These are phyloP conservation scores for Colletotrichum scovillei DNA, from an alignment of 2,329 filamentous ascomycete species.

Conservation along the genomic window DNA sequence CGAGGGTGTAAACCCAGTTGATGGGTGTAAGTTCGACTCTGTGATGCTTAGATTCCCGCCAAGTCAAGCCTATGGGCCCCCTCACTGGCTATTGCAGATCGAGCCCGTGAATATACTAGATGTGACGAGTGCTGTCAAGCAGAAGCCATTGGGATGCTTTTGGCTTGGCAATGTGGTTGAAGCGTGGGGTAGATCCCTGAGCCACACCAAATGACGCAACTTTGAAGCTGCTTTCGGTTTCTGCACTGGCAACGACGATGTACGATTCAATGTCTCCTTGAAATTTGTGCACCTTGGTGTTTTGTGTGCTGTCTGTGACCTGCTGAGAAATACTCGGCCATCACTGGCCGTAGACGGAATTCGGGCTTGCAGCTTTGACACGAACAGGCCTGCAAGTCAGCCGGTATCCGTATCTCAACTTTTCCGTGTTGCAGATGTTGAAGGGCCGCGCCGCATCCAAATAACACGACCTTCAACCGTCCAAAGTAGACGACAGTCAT, in stretches of 20 bases:
- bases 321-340: not conserved
- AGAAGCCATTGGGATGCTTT: not conserved
- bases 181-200: conserved; percentile 11
- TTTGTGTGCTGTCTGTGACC: conserved; percentile 17
- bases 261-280: not conserved
- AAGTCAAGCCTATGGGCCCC: not conserved
- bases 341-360: conserved; percentile 7
- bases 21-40: not conserved
- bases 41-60: not conserved
- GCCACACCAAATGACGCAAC: conserved; percentile 24
- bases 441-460: not conserved
- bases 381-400: conserved; percentile 1
- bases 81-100: not conserved
- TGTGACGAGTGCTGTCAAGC: not conserved
- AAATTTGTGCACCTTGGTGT: not conserved
- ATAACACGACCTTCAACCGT: not conserved
- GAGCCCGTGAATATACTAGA: not conserved
- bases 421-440: not conserved
- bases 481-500: not conserved
- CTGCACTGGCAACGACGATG: not conserved
- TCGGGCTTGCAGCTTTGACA: conserved; percentile 13
- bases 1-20: not conserved
- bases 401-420: not conserved
- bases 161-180: conserved; percentile 6
- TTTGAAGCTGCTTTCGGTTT: conserved; percentile 10